Base-by-base conservation (phyloP, 2,329 filamentous ascomycete species). In the Ramularia endophylla region DNA sequence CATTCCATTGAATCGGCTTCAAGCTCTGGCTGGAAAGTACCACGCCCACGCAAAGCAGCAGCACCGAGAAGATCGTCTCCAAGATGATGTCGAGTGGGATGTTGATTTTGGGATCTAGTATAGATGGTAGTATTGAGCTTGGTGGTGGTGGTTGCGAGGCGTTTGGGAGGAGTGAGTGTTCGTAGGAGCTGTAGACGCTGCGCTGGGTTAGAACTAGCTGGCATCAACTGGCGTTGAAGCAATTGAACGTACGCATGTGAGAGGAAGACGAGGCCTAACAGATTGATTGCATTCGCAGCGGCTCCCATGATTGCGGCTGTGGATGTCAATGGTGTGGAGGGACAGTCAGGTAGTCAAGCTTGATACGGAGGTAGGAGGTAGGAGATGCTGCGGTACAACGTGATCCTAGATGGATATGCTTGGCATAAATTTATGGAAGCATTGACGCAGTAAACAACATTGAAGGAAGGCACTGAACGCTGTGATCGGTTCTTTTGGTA, bases 161-260 rank as follows among this genome's bases (percentile, higher is more conserved):
- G 25, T 72, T 70, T 37, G 73, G 69, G 36, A 94, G 77, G 16
- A 81, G 74, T 5, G 87, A 84, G 68, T 95, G 86, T 69, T 98
- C 92, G 66, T 95, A 85, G 34, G 89, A 88, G 38, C 92, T 98
- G 68, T 97, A 98, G 68, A 89, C 94, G 50, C 92, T 98, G 61
- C 40, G 48, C 44, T 12, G 25, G 43, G 43, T 28, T 38, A 17
- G 25, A 15, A 8, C 22, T 6, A 25, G 11, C 11, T 25, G n/a
- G n/a, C 22, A 6, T 6, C 6, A 16, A 37, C 1, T 8, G 18
- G 19, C 18, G 22, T 20, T 18, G 35, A 17, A 36, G 12, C 57
- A 45, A 29, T 36, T 20, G 22, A 35, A 63, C 85, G 66, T 81
- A 95, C 90, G 89, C 86, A 66, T 95, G 90, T 33, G 81, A 79